Base-by-base conservation (phyloP, 345 rosid genomes). In the Nasturtium officinale region DNA sequence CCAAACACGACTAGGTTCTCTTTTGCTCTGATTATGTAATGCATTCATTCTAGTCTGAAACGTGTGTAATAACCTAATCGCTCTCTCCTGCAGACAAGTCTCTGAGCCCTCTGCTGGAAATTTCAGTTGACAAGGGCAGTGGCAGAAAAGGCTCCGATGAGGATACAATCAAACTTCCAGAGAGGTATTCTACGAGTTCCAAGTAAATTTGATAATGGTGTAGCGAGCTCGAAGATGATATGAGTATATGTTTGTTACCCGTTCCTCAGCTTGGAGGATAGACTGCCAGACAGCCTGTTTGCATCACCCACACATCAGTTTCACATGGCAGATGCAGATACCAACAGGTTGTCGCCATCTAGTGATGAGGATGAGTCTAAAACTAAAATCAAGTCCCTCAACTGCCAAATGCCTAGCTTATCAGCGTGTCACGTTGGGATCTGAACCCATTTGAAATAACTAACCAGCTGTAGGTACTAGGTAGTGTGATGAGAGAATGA, bases 401-500 rank as follows among this genome's bases (percentile, higher is more conserved):
- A 87, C 67, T 87, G 87, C 83, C 92, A 88, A 77, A 76, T 84
- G 46, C 90, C 87, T 8, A 80, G 92, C 88, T 85, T 69, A 88
- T 90, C 78, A 5, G 78, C 86, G 3, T 88, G 87, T 67, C 95
- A 88, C 0, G 87, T 89, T 79, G 95, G 95, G 62, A 87, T 88
- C 72, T 90, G 85, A 67, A 21, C 9, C 32, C 15, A 33, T 23
- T 35, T 5, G 8, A 15, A 21, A 51, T 1, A 52, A 23, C 60
- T 51, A 35, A 52, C 62, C 6, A 53, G 62, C 18, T 47, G 47
- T 33, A 37, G 2, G 25, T 23, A 23, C 47, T 33, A 25, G 51
- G 50, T 35, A 29, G 33, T 10, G 6, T 33, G 38, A 2, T 66
- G 42, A 17, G 15, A 17, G 10, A 18, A 46, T 46, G 21, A 7